Evolutionary conservation across 257 asterid species (phyloP).

Genomic region (Nicotiana tabacum): DNA sequence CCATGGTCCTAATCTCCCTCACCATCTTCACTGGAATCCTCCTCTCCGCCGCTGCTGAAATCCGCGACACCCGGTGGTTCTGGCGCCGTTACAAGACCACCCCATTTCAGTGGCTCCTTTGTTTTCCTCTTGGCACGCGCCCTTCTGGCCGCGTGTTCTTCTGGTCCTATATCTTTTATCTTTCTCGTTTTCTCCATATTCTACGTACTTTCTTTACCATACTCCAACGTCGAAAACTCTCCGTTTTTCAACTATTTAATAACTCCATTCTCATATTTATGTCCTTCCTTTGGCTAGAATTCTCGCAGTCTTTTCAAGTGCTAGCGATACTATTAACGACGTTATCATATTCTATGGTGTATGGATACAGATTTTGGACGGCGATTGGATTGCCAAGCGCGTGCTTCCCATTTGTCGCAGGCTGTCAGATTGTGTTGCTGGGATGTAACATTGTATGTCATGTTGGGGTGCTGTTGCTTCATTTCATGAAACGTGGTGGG

Average conservation of each 20-base stretch:
- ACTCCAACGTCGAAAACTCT: conserved; percentile 9
- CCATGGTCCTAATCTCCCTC: conserved; percentile 18
- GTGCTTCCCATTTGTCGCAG: conserved; percentile 62
- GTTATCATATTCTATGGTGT: conserved; percentile 53
- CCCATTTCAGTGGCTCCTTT: conserved; percentile 24
- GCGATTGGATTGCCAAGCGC: conserved; percentile 74
- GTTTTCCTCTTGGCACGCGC: conserved; percentile 24
- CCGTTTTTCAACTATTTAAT: conserved; percentile 16
- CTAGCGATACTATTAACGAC: conserved; percentile 61
- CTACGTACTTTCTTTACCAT: conserved; percentile 14
- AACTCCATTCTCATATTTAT: conserved; percentile 28
- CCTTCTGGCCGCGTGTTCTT: conserved; percentile 29
- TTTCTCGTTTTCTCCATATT: conserved; percentile 21
- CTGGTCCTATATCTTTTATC: conserved; percentile 47
- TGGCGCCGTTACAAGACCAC: conserved; percentile 17
- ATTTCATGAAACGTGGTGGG: conserved; percentile 60
- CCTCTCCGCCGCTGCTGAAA: conserved; percentile 23
- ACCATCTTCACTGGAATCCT: conserved; percentile 24
- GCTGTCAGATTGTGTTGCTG: conserved; percentile 60
- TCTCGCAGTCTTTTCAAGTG: conserved; percentile 81
- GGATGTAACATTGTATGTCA: conserved; percentile 70
- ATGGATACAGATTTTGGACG: conserved; percentile 93
- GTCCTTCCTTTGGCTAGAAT: conserved; percentile 89
- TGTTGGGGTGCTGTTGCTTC: conserved; percentile 58
- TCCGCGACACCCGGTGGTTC: conserved; percentile 18